These are phyloP conservation scores for Fusarium sp. DNA, from an alignment of 2,329 filamentous ascomycete species.

Conservation along the genomic window DNA sequence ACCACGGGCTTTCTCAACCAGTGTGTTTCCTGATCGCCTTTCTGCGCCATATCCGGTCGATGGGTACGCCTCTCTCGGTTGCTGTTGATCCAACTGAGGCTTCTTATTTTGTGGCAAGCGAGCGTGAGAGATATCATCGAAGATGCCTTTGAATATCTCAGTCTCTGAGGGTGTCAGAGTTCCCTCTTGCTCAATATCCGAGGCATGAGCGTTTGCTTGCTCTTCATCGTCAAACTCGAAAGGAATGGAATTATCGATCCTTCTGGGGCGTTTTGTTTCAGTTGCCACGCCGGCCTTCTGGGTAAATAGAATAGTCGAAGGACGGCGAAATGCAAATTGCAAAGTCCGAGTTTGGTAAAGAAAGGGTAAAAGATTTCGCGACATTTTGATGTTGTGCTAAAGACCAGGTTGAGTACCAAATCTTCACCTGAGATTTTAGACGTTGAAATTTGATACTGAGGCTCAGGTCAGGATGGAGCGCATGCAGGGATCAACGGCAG, in stretches of 20 bases:
- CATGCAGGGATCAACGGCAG: constrained; percentile 20
- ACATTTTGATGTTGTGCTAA: constrained; percentile 53
- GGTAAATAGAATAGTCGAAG: constrained; percentile 41
- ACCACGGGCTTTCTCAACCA: constrained; percentile 52
- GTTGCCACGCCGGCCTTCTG: constrained; percentile 42
- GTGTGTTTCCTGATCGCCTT: constrained; percentile 45
- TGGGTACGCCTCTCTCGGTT: constrained; percentile 7
- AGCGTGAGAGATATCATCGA: constrained; percentile 58
- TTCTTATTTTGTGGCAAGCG: constrained; percentile 51
- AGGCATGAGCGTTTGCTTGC: constrained; percentile 39
- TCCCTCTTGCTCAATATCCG: constrained; percentile 47
- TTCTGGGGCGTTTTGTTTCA: constrained; percentile 22
- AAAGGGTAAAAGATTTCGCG: constrained; percentile 71
- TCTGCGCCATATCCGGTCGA: not conserved
- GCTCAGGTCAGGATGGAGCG: not conserved
- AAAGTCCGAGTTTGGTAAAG: constrained; percentile 79
- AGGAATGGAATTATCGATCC: constrained; percentile 60
- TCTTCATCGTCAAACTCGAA: constrained; percentile 66
- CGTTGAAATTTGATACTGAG: constrained; percentile 36
- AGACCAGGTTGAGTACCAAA: not conserved
- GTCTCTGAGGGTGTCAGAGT: constrained; percentile 72
- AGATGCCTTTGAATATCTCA: constrained; percentile 71
- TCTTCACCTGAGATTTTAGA: constrained; percentile 30
- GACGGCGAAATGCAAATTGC: constrained; percentile 48
- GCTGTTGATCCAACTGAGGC: constrained; percentile 14